phyloP scores from a whole-genome alignment of 176 grass and related monocot species.

The Juncus inflexus region DNA sequence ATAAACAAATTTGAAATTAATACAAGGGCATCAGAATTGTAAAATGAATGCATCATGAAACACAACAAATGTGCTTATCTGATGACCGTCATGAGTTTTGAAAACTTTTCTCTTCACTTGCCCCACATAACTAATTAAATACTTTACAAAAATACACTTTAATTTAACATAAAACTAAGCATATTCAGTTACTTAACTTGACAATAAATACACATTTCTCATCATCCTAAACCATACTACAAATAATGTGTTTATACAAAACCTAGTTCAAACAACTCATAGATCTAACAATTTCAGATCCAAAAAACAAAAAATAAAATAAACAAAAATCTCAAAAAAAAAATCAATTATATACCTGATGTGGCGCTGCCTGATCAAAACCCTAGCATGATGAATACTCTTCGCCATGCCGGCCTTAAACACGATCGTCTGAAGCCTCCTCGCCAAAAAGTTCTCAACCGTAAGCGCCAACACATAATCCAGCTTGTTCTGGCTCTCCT shows the following conservation, averaged over 20 bases:
- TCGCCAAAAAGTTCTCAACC: conserved; percentile 64
- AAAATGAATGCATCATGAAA: conserved; percentile 27
- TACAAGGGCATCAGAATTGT: conserved; percentile 46
- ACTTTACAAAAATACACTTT: too few relatives aligned
- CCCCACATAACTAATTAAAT: conserved; percentile 6
- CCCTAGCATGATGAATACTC: conserved; percentile 58
- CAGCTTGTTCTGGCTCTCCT: conserved; percentile 62
- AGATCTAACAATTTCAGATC: too few relatives aligned
- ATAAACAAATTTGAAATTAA: background rate
- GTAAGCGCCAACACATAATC: conserved; percentile 64
- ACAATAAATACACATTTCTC: too few relatives aligned
- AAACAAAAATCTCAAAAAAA: background rate
- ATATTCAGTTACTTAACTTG: too few relatives aligned
- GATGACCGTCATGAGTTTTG: conserved; percentile 39
- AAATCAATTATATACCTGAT: conserved; percentile 34
- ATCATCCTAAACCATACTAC: too few relatives aligned
- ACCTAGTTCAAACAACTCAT: too few relatives aligned
- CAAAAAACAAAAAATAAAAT: background rate
- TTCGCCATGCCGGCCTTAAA: conserved; percentile 70
- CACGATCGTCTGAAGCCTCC: conserved; percentile 58
- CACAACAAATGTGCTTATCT: conserved; percentile 31
- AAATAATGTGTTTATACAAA: too few relatives aligned
- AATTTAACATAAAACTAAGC: too few relatives aligned
- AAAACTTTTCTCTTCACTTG: conserved; percentile 57
- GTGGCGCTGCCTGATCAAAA: conserved; percentile 64